These are phyloP conservation scores for Tricholoma matsutake DNA, from an alignment of 768 basidiomycete genomes.

Conservation along the genomic window DNA sequence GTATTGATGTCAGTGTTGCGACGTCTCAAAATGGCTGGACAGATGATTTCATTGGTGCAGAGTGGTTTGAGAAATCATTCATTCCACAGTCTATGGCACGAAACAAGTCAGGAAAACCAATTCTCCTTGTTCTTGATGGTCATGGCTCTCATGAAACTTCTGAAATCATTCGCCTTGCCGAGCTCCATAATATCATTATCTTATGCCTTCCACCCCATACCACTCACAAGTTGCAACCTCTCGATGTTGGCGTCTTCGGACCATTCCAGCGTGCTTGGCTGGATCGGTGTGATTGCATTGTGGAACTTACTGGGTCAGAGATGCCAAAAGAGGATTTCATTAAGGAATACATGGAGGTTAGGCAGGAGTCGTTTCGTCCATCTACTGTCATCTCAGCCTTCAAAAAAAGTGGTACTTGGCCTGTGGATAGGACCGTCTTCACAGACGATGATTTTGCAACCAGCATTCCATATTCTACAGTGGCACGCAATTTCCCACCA, in stretches of 20 bases:
- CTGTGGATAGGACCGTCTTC: constrained; percentile 17
- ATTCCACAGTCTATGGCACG: no score
- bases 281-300: background rate
- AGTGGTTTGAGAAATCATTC: no score
- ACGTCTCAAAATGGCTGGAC: no score
- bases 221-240: constrained; percentile 34
- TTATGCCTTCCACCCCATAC: no score
- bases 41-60: no score
- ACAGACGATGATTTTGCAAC: constrained; percentile 10
- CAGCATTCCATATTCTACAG: no score
- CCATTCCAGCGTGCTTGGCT: constrained; percentile 17
- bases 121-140: no score
- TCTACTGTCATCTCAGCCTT: constrained; percentile 15
- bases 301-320: constrained; percentile 13
- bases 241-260: constrained; percentile 37
- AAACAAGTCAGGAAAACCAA: no score
- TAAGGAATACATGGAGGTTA: constrained; percentile 16
- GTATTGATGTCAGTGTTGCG: no score
- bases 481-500: no score
- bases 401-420: constrained; percentile 18
- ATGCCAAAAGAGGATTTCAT: constrained; percentile 19
- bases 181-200: constrained; percentile 20
- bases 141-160: no score
- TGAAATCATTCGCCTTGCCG: no score
- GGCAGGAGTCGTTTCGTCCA: constrained; percentile 7